Conservation (phyloP, 2,329 filamentous ascomycete species). For the Colletotrichum liaoningense region DNA sequence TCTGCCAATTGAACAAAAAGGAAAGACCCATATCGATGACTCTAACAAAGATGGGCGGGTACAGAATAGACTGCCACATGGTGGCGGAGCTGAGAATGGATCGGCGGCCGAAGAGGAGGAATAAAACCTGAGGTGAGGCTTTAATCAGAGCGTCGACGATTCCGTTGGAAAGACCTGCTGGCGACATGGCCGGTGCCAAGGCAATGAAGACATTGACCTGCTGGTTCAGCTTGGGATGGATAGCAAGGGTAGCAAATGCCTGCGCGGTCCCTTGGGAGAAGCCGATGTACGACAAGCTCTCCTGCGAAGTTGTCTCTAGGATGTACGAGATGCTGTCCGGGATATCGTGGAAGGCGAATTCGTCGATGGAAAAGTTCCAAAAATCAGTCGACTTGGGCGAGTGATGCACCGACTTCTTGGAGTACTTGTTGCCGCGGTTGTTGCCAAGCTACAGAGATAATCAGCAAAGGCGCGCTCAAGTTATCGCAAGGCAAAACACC, state of each 20-base stretch:
- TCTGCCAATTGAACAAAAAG: constrained; percentile 92
- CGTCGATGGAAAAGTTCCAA: constrained; percentile 98
- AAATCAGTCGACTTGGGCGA: constrained; percentile 83
- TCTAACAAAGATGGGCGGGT: constrained; percentile 91
- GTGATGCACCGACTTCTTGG: constrained; percentile 86
- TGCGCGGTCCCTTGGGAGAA: constrained; percentile 98
- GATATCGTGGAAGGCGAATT: constrained; percentile 98
- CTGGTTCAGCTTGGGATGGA: constrained; percentile 91
- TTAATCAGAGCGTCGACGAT: constrained; percentile 95
- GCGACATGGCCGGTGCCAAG: constrained; percentile 95
- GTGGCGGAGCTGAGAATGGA: constrained; percentile 93
- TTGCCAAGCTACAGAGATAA: constrained; percentile 79
- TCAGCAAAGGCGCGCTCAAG: constrained; percentile 37
- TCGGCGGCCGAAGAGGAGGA: constrained; percentile 89
- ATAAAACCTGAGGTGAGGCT: constrained; percentile 91
- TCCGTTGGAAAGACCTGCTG: constrained; percentile 87
- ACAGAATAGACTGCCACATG: constrained; percentile 97
- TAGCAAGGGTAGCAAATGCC: constrained; percentile 91
- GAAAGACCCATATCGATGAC: constrained; percentile 84
- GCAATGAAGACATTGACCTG: constrained; percentile 97
- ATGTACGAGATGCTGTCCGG: constrained; percentile 95
- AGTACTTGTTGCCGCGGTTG: constrained; percentile 99
- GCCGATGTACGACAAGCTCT: constrained; percentile 92
- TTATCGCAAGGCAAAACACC: constrained; percentile 43
- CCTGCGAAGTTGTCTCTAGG: constrained; percentile 82